These are phyloP conservation scores for Fusarium clavum DNA, from an alignment of 2,329 filamentous ascomycete species.

Conservation along the genomic window DNA sequence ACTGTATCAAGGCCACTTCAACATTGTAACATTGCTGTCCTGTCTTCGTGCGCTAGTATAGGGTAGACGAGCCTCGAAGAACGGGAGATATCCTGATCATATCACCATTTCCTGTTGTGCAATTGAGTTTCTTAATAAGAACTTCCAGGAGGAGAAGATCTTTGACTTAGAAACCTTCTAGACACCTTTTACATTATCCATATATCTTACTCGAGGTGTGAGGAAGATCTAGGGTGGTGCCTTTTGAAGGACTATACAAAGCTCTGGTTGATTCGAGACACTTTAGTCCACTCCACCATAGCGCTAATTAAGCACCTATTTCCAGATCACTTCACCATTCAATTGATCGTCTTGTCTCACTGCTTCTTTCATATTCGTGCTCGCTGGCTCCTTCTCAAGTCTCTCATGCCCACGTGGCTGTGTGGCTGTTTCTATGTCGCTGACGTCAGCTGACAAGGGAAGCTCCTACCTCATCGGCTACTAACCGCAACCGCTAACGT, in stretches of 20 bases:
- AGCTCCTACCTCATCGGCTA: conserved; percentile 19
- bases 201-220: too few relatives aligned
- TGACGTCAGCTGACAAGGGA: conserved; percentile 38
- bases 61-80: not conserved
- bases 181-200: too few relatives aligned
- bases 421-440: conserved; percentile 7
- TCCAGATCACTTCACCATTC: not conserved
- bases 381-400: not conserved
- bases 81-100: not conserved
- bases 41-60: not conserved
- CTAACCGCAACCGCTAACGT: conserved; percentile 8
- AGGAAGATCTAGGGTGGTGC: not conserved
- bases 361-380: not conserved
- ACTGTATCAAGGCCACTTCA: not conserved
- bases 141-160: too few relatives aligned
- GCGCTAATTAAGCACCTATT: too few relatives aligned
- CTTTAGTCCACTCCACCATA: not conserved
- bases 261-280: not conserved
- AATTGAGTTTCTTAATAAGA: not conserved
- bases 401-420: not conserved
- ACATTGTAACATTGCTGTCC: not conserved
- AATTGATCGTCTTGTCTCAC: not conserved
- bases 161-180: too few relatives aligned
- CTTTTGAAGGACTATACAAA: not conserved
- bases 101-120: not conserved